A percentile compares a stretch with the other conserved stretches of the same genome.
These are phyloP conservation scores for Elongisporangium senticosum DNA, from an alignment of 352 stramenopile species.

Conservation along the genomic window DNA sequence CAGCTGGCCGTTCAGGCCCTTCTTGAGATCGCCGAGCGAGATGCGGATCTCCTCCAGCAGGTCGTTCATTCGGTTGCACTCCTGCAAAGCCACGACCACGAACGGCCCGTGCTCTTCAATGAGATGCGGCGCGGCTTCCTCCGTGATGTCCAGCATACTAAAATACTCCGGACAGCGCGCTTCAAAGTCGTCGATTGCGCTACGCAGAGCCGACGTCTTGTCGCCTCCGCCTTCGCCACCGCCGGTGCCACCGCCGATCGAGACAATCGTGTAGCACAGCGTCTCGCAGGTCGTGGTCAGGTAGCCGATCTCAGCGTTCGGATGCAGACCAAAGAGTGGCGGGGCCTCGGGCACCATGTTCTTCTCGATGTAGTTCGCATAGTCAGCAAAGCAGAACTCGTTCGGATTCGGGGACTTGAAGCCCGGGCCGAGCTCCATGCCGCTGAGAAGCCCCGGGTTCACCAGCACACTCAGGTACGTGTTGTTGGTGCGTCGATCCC, in stretches of 20 bases:
- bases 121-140: conserved; percentile 84
- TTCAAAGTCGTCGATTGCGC: conserved; percentile 90
- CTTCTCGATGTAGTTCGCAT: conserved; percentile 91
- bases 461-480: conserved; percentile 91
- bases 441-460: conserved; percentile 76
- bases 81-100: conserved; percentile 93
- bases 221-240: conserved; percentile 62
- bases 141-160: conserved; percentile 89
- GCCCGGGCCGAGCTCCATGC: conserved; percentile 91
- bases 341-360: conserved; percentile 91
- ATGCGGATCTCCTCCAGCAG: conserved; percentile 89
- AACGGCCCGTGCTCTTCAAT: conserved; percentile 88
- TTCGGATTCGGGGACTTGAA: conserved; percentile 91
- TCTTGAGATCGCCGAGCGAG: conserved; percentile 92
- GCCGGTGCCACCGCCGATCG: conserved; percentile 73
- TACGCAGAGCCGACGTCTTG: conserved; percentile 70
- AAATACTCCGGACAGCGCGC: conserved; percentile 89
- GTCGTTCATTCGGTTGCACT: conserved; percentile 93
- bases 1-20: conserved; percentile 93
- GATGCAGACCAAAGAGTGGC: conserved; percentile 91
- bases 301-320: conserved; percentile 95
- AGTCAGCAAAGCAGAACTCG: conserved; percentile 78
- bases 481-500: conserved; percentile 95
- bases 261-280: conserved; percentile 93
- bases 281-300: conserved; percentile 90